A percentile compares a stretch with the other conserved stretches of the same genome.
Conservation (phyloP, 108 stramenopile genomes). For the Stephanodiscus triporus region DNA sequence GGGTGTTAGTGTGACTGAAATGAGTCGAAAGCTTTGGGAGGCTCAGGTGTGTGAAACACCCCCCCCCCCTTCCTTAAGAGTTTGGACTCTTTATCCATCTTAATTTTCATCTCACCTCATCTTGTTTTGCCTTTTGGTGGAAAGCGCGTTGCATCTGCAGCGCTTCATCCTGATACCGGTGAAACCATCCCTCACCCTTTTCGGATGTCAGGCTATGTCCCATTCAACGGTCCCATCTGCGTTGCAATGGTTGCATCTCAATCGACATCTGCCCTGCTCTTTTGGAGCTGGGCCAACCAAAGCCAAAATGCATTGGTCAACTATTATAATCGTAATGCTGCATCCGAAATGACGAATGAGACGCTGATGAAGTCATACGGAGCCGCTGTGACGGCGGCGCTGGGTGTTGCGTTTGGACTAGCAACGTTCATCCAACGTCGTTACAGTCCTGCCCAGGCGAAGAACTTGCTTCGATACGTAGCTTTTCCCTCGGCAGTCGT, state of each 20-base stretch:
- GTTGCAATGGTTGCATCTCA: slow-evolving; percentile 60
- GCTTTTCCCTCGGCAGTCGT: slow-evolving; percentile 87
- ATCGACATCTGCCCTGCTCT: slow-evolving; percentile 57
- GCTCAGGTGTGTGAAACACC: slow-evolving; percentile 34
- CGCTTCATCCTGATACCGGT: slow-evolving; percentile 93
- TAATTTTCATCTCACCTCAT: neutral
- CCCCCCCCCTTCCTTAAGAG: too few species aligned
- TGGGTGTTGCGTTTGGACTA: slow-evolving; percentile 83
- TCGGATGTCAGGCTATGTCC: slow-evolving; percentile 80
- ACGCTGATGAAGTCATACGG: slow-evolving; percentile 83
- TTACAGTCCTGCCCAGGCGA: slow-evolving; percentile 60
- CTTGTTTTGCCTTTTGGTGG: neutral
- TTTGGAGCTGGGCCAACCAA: slow-evolving; percentile 85
- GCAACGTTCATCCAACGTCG: slow-evolving; percentile 69
- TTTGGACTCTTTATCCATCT: too few species aligned
- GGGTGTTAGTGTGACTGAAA: slow-evolving; percentile 27
- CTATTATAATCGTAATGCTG: slow-evolving; percentile 89
- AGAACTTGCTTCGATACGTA: slow-evolving; percentile 72
- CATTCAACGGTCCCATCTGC: slow-evolving; percentile 75
- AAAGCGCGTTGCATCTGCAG: slow-evolving; percentile 61
- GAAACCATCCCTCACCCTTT: slow-evolving; percentile 79
- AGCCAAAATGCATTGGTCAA: slow-evolving; percentile 78
- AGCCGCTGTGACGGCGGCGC: slow-evolving; percentile 80
- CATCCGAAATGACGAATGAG: slow-evolving; percentile 75
- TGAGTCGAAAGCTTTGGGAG: slow-evolving; percentile 46